A percentile compares a stretch with the other conserved stretches of the same genome.
phyloP scores from a whole-genome alignment of 139 green algal species.

The Chlamydomonas sp. region DNA sequence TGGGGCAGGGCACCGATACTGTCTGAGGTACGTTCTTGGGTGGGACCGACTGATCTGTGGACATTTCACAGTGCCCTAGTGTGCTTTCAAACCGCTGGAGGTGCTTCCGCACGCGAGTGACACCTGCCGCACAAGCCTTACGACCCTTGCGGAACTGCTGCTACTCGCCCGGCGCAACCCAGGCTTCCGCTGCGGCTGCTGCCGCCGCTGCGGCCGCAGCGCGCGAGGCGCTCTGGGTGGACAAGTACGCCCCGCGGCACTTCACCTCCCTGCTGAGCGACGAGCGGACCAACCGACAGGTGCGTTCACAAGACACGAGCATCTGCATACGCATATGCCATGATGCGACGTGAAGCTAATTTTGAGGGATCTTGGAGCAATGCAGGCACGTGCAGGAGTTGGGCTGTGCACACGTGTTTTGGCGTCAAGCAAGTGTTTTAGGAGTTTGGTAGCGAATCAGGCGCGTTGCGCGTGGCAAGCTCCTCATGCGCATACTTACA shows the following conservation, averaged over 20 bases:
- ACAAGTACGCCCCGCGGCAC: conserved; percentile 85
- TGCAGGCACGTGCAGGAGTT: not conserved
- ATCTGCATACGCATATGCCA: no score
- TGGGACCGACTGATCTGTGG: no score
- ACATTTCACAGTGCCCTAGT: no score
- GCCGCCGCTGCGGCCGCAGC: not conserved
- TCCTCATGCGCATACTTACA: no score
- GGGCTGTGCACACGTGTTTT: no score
- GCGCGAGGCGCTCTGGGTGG: conserved; percentile 82
- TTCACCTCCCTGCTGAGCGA: conserved; percentile 92
- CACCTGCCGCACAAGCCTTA: not conserved
- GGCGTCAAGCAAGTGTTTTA: no score
- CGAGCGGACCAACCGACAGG: conserved; percentile 88
- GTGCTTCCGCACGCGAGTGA: not conserved
- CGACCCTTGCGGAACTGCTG: not conserved
- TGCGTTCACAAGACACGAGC: conserved; percentile 13
- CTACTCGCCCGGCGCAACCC: not conserved
- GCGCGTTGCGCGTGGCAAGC: no score
- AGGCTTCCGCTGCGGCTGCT: not conserved
- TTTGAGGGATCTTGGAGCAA: no score
- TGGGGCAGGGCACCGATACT: no score
- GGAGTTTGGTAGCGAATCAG: no score
- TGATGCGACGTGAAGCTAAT: no score
- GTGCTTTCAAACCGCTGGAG: not conserved
- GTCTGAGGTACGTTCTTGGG: no score